A percentile compares a stretch with the other conserved stretches of the same genome.
Conservation (phyloP, 176 grass and related monocot species). For the Juncus effusus region DNA sequence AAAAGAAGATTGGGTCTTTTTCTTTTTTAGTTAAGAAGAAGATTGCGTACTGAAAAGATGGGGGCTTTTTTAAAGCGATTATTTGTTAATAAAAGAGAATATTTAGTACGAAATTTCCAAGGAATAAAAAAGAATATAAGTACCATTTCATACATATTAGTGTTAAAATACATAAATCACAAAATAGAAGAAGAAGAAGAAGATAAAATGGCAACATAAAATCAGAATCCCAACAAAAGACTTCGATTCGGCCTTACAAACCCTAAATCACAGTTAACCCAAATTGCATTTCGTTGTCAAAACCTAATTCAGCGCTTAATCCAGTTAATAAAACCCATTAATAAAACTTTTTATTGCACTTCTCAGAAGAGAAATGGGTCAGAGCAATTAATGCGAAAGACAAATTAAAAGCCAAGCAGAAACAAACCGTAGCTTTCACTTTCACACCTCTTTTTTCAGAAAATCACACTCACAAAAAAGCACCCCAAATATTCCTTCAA, state of each 20-base stretch:
- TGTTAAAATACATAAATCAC: background rate
- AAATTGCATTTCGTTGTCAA: background rate
- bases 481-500: slow-evolving; percentile 14
- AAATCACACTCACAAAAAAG: slow-evolving; percentile 19
- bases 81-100: background rate
- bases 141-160: slow-evolving; percentile 7
- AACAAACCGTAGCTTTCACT: slow-evolving; percentile 36
- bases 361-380: slow-evolving; percentile 11
- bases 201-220: slow-evolving; percentile 12
- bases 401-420: slow-evolving; percentile 9
- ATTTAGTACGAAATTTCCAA: slow-evolving; percentile 19
- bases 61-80: slow-evolving; percentile 5
- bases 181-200: background rate
- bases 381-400: slow-evolving; percentile 33
- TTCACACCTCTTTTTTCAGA: slow-evolving; percentile 15
- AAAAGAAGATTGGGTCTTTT: background rate
- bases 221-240: slow-evolving; percentile 3
- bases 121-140: slow-evolving; percentile 13
- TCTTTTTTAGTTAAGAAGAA: slow-evolving; percentile 7
- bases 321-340: slow-evolving; percentile 6
- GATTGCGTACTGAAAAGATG: background rate
- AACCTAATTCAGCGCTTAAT: slow-evolving; percentile 26
- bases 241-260: slow-evolving; percentile 14
- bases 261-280: slow-evolving; percentile 9
- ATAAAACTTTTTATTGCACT: slow-evolving; percentile 10